Base-by-base conservation (phyloP, 805 yeast species). In the Suhomyces vadensis region DNA sequence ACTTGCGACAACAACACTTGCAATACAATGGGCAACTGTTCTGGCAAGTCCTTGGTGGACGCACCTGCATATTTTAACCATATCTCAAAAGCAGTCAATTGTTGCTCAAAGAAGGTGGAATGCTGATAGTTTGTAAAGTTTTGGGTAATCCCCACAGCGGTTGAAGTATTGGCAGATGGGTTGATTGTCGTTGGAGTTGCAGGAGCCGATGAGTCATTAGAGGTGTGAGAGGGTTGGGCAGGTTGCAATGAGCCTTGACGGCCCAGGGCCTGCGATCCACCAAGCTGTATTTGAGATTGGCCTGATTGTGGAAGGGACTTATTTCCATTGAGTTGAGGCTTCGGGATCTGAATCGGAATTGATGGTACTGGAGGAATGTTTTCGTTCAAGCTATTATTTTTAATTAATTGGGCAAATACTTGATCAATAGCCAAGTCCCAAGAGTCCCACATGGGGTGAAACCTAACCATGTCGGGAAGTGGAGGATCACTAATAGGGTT, bases 341-440 rank as follows among this genome's bases (percentile, higher is more conserved):
- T 22, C 4, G 22, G 27, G 41, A 56, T 16, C 46, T 47, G 11
- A 56, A 21, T 6, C 26, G 25, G 21, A 10, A 19, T 20, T 20
- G 40, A 8, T 8, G 40, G 40, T 19, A 31, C 13, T 5, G 41
- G 21, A 4, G 50, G 42, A 7, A 43, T 29, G 3, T 27, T 22
- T 11, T 38, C 41, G 16, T 17, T 21, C 22, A 39, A 20, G 43
- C 65, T 41, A 19, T 63, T 55, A 45, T 63, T 67, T 40, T 77
- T 77, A 41, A 85, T 73, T 33, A 85, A 64, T 55, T 85, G 90
- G 2, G 87, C 80, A 36, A 94, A 69, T 3, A 95, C 95, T 59
- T 94, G 97, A 61, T 94, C 98, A 31, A 94, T 84, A 0, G 99
- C 97, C 50, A 94, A 72, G 59, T 94, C 98, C 98, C 99, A 94